Conservation (phyloP, 768 basidiomycete species). For the Hericium coralloides region DNA sequence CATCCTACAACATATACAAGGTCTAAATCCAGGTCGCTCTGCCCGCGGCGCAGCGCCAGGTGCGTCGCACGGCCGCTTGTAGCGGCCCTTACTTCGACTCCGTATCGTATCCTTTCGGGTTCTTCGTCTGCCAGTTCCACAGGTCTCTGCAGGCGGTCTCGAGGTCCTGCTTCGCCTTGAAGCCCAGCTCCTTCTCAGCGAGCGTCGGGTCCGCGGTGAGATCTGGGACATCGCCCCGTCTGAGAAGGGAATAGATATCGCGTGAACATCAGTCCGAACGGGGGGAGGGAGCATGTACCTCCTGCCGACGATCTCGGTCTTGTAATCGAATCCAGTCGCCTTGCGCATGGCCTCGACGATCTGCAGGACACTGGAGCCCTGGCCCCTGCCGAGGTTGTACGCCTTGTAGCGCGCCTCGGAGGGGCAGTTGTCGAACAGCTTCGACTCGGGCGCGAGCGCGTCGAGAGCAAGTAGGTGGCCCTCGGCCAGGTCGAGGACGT, state of each 20-base stretch:
- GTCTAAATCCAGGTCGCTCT: background rate
- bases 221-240: slow-evolving; percentile 92
- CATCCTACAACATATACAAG: background rate
- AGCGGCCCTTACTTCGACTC: background rate
- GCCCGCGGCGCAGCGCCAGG: background rate
- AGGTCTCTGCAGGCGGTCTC: slow-evolving; percentile 93
- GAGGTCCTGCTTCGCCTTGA: slow-evolving; percentile 71
- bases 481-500: slow-evolving; percentile 89
- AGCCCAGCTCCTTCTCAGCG: slow-evolving; percentile 89
- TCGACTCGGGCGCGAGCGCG: slow-evolving; percentile 56
- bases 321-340: slow-evolving; percentile 81
- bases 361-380: slow-evolving; percentile 86
- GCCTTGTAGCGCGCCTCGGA: slow-evolving; percentile 69
- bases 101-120: slow-evolving; percentile 63
- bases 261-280: too few relatives aligned
- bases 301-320: slow-evolving; percentile 83
- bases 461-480: slow-evolving; percentile 91
- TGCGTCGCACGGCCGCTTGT: background rate
- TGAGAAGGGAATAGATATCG: slow-evolving; percentile 21
- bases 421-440: slow-evolving; percentile 48
- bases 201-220: slow-evolving; percentile 89
- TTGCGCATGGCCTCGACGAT: slow-evolving; percentile 93
- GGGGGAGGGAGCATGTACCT: slow-evolving; percentile 44
- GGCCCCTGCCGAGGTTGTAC: slow-evolving; percentile 94
- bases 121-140: slow-evolving; percentile 98